Base-by-base conservation (phyloP, 129 eudicot genomes). In the Helianthus tuberosus region DNA sequence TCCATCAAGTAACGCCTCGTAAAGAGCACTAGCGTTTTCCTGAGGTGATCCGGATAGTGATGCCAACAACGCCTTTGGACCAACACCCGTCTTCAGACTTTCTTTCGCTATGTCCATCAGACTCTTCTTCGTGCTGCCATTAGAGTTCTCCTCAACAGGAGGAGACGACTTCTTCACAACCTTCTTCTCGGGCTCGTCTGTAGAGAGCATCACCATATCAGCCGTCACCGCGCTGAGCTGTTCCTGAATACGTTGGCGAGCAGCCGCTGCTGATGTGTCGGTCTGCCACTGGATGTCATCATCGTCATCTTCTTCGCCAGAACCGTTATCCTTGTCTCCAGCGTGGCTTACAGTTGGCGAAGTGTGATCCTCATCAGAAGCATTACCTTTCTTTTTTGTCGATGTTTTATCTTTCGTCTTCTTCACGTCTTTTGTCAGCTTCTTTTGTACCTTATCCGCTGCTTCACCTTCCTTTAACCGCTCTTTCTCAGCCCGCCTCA, bases 241-340 rank as follows among this genome's bases (percentile, higher is more conserved):
- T 58, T 86, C 87, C 29, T 86, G 83, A 15, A 86, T 89, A 36
- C 83, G 81, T 17, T 62, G 82, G 15, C 76, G 85, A 5, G 91
- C 95, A 43, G 95, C 91, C 41, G 69, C 85, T 1, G 75, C 59
- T 15, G 96, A 89, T 3, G 96, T 89, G 84, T 89, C 96, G 32
- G 96, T 86, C 63, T 89, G 91, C 91, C 89, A 89, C 38, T 89
- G 69, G 17, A 83, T 44, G 61, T 76, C 89, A 71, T 89, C 88
- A 38, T 79, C 87, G 11, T 74, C 87, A 11, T 74, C 80, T 1
- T 82, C 89, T 2, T 74, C 86, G 38, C 67, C 51, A 15, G 50
- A 64, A 15, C 29, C 69, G n/a, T 36, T 36, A 1, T 64, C 50
- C n/a, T 64, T 14, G 13, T 64, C 50, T 1, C 51, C 50, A 36